Base-by-base conservation (phyloP, 495 filamentous ascomycete genomes). In the Patellaria atrata region DNA sequence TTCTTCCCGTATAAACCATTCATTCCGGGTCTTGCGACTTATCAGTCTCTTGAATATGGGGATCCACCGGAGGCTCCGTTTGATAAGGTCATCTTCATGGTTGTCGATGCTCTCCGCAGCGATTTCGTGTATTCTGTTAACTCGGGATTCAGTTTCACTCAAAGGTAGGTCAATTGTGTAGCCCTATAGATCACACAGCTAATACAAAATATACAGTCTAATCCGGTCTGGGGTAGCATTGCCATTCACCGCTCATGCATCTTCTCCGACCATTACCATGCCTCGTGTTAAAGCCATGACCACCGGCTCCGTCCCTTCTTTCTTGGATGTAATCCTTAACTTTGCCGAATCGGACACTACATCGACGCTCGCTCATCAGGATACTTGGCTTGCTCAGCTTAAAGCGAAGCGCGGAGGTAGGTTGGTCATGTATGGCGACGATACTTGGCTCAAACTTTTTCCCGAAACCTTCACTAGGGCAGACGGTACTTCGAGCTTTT, bases 1-100 rank as follows among this genome's bases (percentile, higher is more conserved):
- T 99, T 96, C 64, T 96, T 99, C 52, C 89, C 89, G 11, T 94
- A 94, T 58, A 99, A 96, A 48, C 80, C 89, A 3, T 75, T 96
- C 37, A 64, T 96, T 15, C 71, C 84, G 11, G 89, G 89, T 15
- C 60, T 86, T 27, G 85, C 86, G 12, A 62, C 62, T 16, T 79
- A 74, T 53, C 63, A 71, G 37, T 44, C 60, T 11, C 37, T 59
- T 16, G 58, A 57, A 6, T 57, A 68, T 51, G 36, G 48, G 40
- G 52, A 64, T 3, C 63, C 60, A 26, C 68, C 67, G 19, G 59
- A 68, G 27, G 67, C 77, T 15, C 65, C 74, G 2, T 99, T 99
- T 55, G 75, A 94, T 46, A 85, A 76, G 46, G 63, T 96, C 32
- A 65, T 99, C 31, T 92, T 99, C 56, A 94, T 99, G 87, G 89